Conservation (phyloP, 805 yeast genomes). For the Starmerella floris region DNA sequence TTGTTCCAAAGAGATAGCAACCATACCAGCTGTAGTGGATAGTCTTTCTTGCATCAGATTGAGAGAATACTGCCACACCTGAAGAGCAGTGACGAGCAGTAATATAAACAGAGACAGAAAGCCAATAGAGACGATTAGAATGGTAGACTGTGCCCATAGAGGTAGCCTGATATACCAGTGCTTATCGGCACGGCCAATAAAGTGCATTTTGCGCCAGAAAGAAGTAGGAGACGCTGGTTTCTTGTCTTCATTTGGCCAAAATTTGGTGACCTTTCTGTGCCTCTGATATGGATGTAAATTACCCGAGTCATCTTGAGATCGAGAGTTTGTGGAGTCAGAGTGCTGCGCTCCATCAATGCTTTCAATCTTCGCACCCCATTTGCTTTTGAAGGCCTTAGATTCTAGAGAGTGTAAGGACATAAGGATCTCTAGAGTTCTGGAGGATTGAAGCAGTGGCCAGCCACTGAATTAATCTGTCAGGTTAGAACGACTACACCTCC, state of each 20-base stretch:
- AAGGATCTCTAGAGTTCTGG: too few species aligned
- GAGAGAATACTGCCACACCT: constrained; percentile 16
- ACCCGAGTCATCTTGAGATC: too few species aligned
- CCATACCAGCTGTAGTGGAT: constrained; percentile 16
- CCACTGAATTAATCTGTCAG: too few species aligned
- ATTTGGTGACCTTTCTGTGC: not conserved
- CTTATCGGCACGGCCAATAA: constrained; percentile 6
- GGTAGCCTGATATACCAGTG: constrained; percentile 18
- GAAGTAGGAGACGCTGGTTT: not conserved
- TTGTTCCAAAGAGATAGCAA: constrained; percentile 14
- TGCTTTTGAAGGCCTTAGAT: not conserved
- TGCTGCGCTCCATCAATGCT: too few species aligned
- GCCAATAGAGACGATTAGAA: constrained; percentile 15
- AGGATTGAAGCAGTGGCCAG: too few species aligned
- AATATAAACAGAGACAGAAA: constrained; percentile 14
- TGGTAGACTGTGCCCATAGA: constrained; percentile 17
- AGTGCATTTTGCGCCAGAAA: not conserved
- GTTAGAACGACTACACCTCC: too few species aligned
- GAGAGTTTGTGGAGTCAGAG: too few species aligned
- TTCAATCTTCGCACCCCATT: not conserved
- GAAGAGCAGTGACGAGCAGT: constrained; percentile 10
- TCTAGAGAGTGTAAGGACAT: not conserved
- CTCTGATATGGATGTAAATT: too few species aligned
- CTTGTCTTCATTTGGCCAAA: not conserved
- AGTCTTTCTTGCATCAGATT: constrained; percentile 13